Evolutionary conservation across 371 early-diverging fungal genomes (phyloP).

Genomic region (Mucor velutinosus): DNA sequence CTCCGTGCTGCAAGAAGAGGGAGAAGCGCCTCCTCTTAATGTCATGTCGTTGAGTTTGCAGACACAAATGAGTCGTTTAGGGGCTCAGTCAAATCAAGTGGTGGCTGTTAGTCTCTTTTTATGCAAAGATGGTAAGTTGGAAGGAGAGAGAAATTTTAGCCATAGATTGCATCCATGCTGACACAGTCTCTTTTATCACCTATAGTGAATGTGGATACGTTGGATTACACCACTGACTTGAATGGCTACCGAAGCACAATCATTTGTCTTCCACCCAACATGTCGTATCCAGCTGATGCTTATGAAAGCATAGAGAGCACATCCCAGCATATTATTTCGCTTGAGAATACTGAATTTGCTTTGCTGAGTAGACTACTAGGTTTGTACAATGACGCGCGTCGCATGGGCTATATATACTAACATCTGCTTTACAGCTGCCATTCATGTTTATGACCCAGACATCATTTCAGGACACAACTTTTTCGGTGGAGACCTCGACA

Average conservation of each 20-base stretch:
- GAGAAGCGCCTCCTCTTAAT: constrained; percentile 71
- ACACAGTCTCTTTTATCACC: neutral
- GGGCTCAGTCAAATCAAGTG: constrained; percentile 78
- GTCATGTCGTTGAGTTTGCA: constrained; percentile 81
- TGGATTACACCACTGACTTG: constrained; percentile 12
- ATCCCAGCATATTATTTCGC: constrained; percentile 25
- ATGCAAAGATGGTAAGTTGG: constrained; percentile 8
- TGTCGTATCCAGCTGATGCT: constrained; percentile 61
- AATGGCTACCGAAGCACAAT: neutral
- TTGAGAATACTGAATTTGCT: constrained; percentile 61
- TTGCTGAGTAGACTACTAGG: constrained; percentile 67
- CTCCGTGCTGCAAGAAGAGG: constrained; percentile 29
- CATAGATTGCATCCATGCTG: no score
- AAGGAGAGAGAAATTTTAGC: no score
- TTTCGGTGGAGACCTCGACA: constrained; percentile 89
- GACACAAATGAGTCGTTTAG: constrained; percentile 76
- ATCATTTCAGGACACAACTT: constrained; percentile 97
- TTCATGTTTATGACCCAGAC: constrained; percentile 87
- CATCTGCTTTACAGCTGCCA: constrained; percentile 46
- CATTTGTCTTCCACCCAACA: constrained; percentile 18
- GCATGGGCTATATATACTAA: neutral
- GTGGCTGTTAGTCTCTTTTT: constrained; percentile 54
- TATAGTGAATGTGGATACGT: constrained; percentile 59
- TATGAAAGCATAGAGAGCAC: constrained; percentile 33
- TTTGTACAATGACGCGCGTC: constrained; percentile 14